Evolutionary conservation across 257 asterid species (phyloP).

Genomic region (Eustoma russellianum): DNA sequence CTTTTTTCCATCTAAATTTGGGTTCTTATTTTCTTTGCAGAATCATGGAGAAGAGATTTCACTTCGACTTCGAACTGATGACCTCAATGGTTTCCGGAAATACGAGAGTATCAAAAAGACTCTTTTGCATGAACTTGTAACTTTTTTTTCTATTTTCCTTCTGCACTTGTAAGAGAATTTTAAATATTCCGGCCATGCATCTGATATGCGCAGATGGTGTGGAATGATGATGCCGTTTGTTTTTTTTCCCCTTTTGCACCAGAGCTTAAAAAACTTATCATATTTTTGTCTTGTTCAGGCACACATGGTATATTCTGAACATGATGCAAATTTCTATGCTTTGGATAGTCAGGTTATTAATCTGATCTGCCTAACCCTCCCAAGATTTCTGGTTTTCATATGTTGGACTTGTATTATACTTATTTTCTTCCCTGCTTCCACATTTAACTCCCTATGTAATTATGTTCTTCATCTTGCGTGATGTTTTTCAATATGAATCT

Average conservation of each 20-base stretch:
- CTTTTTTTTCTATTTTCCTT: slow-evolving; percentile 1
- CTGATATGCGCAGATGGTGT: not conserved
- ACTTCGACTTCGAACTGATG: slow-evolving; percentile 87
- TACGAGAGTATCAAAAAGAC: slow-evolving; percentile 76
- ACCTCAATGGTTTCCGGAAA: slow-evolving; percentile 93
- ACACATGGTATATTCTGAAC: slow-evolving; percentile 86
- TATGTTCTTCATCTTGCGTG: not conserved
- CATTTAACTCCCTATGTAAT: not conserved
- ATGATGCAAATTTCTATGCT: slow-evolving; percentile 67
- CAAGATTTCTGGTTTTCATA: not conserved
- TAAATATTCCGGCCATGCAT: not conserved
- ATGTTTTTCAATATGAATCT: slow-evolving; percentile 10
- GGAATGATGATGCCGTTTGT: not conserved
- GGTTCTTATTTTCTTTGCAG: slow-evolving; percentile 25
- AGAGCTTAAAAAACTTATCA: not conserved
- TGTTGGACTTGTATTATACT: not conserved
- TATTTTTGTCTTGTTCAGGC: slow-evolving; percentile 40
- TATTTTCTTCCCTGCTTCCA: not conserved
- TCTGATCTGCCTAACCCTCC: slow-evolving; percentile 7
- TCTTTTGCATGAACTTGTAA: slow-evolving; percentile 87
- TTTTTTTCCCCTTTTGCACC: not conserved
- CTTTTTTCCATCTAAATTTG: slow-evolving; percentile 3
- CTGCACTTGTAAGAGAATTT: not conserved
- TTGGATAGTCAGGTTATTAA: slow-evolving; percentile 60
- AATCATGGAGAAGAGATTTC: slow-evolving; percentile 96